Base-by-base conservation (phyloP, 2,329 filamentous ascomycete species). In the Fusarium xyrophilum region DNA sequence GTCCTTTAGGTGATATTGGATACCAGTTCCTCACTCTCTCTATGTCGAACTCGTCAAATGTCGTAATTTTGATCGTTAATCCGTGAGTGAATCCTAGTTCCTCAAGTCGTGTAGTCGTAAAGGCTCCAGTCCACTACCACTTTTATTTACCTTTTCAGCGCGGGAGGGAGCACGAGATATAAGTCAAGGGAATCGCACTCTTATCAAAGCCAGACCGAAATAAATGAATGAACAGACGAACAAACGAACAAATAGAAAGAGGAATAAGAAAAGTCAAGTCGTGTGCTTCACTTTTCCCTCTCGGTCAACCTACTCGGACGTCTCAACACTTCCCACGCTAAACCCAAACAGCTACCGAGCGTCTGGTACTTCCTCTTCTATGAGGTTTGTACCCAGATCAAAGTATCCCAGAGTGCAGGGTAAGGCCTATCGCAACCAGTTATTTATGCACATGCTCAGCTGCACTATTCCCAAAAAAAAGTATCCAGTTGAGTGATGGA, bases 221-320 rank as follows among this genome's bases (percentile, higher is more conserved):
- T 25, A 25, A 25, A n/a, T 25, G 23, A 25, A 25, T 6, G 6
- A 25, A 38, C 14, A 25, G 47, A 15, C 14, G 19, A 39, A 38
- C 17, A 27, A 47, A 14, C 14, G n/a, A 40, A 19, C 19, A 60
- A 60, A 38, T 25, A 38, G 39, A 43, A 23, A 38, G 43, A 52
- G 38, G 42, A 48, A 54, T 55, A 30, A 58, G 60, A 61, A 58
- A 51, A 58, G 46, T 27, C 30, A 50, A 50, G 46, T 60, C 56
- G 55, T 56, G 44, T 60, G 61, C 46, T 71, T 65, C 48, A 53
- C 44, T 53, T 48, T 63, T 60, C 54, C 44, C 65, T 72, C 71
- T 74, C 72, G 72, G 72, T 74, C 71, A 68, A 73, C 72, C 47
- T 71, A 72, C 69, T 74, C 56, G 65, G 71, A 63, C 56, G 50